Conservation (phyloP, 805 yeast species). For the Cyberlindnera japonica region DNA sequence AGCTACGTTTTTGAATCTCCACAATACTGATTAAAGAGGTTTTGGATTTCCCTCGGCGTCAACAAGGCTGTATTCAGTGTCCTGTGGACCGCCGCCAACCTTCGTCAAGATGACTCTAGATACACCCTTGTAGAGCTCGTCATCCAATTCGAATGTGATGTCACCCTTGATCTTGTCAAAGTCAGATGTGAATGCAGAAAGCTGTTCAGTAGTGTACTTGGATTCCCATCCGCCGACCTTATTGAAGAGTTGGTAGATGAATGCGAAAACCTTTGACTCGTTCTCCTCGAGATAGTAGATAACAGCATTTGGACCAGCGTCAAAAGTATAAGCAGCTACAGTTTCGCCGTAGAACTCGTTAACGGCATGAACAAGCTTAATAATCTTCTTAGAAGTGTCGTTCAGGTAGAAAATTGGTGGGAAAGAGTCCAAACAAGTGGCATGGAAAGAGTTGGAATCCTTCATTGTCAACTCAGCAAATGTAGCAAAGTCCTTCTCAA, state of each 20-base stretch:
- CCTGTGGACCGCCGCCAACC: slow-evolving; percentile 86
- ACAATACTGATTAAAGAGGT: no score
- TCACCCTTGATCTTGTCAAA: slow-evolving; percentile 30
- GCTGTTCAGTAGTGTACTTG: slow-evolving; percentile 31
- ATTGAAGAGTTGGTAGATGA: slow-evolving; percentile 57
- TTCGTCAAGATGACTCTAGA: slow-evolving; percentile 78
- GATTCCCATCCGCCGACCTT: slow-evolving; percentile 68
- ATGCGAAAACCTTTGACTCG: slow-evolving; percentile 69
- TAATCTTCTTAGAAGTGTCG: slow-evolving; percentile 82
- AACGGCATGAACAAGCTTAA: slow-evolving; percentile 72
- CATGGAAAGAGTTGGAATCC: slow-evolving; percentile 96
- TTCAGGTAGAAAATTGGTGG: slow-evolving; percentile 96
- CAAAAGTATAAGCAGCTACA: slow-evolving; percentile 95
- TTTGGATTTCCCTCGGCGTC: slow-evolving; percentile 60
- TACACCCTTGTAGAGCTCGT: slow-evolving; percentile 63
- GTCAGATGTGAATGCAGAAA: slow-evolving; percentile 22
- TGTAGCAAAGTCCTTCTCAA: slow-evolving; percentile 64
- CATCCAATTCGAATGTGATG: slow-evolving; percentile 40
- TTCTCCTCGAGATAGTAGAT: slow-evolving; percentile 78
- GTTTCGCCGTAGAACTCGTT: slow-evolving; percentile 53
- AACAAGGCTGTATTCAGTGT: slow-evolving; percentile 51
- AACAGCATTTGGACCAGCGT: slow-evolving; percentile 99
- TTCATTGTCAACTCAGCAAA: slow-evolving; percentile 93
- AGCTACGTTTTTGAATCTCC: no score
- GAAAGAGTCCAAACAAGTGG: slow-evolving; percentile 91